These are phyloP conservation scores for Thamnidium elegans DNA, from an alignment of 192 early-diverging fungal genomes.

Conservation along the genomic window DNA sequence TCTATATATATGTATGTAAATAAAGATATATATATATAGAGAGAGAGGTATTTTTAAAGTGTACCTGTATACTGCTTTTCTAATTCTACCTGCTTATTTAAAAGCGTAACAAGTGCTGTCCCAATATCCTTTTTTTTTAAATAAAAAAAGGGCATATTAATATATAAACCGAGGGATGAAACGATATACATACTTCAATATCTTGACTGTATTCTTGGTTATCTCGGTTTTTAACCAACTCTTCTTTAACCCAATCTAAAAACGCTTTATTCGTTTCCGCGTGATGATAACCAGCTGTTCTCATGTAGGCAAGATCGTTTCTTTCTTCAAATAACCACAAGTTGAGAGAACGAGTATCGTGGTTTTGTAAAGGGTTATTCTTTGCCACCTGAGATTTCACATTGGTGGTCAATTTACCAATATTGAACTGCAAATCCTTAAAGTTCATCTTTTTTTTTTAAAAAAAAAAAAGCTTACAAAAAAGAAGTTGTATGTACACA, in stretches of 20 bases:
- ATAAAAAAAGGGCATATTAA: not conserved
- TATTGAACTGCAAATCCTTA: conserved; percentile 32
- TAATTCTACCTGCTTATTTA: conserved; percentile 12
- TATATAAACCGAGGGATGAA: not conserved
- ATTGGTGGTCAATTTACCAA: conserved; percentile 31
- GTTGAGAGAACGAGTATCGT: conserved; percentile 32
- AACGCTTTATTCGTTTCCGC: conserved; percentile 32
- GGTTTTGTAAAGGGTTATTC: conserved; percentile 32
- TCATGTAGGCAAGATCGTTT: conserved; percentile 23
- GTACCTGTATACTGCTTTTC: conserved; percentile 15
- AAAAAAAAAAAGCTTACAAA: no score
- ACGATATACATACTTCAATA: conserved; percentile 13
- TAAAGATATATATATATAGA: no score
- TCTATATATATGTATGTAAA: conserved; percentile 1
- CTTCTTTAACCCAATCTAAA: conserved; percentile 30
- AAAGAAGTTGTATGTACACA: no score
- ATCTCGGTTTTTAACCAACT: conserved; percentile 17
- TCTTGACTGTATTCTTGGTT: conserved; percentile 16
- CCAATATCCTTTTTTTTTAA: conserved; percentile 9
- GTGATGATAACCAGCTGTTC: conserved; percentile 30
- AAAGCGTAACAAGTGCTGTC: not conserved
- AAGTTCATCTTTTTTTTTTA: conserved; percentile 20
- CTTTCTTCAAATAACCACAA: conserved; percentile 35
- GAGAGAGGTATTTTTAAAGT: not conserved
- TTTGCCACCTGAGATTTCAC: conserved; percentile 27